These are phyloP conservation scores for Pythium dissotocum DNA, from an alignment of 352 stramenopile genomes.

Conservation along the genomic window DNA sequence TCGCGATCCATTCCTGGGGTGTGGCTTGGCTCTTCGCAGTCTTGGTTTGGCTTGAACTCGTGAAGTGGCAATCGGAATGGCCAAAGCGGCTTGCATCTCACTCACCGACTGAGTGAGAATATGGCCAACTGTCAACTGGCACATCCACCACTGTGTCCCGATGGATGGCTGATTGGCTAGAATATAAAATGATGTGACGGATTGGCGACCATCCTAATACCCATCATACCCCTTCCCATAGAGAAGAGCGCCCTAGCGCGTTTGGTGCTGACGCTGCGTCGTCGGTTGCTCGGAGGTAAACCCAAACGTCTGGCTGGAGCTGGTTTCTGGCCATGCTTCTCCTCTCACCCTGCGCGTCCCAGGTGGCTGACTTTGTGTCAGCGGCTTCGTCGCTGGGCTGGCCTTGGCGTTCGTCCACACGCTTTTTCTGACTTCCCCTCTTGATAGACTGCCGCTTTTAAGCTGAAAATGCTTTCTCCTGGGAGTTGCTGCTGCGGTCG, in stretches of 20 bases:
- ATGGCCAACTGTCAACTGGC: slow-evolving; percentile 5
- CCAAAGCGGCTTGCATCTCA: neutral
- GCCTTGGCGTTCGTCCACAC: neutral
- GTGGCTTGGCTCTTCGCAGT: neutral
- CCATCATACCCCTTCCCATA: neutral
- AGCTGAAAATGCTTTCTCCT: neutral
- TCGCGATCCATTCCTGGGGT: slow-evolving; percentile 20
- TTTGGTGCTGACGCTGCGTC: neutral
- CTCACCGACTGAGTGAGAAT: neutral
- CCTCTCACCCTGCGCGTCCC: neutral
- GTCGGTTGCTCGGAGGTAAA: neutral
- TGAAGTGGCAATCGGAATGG: neutral
- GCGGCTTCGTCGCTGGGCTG: neutral
- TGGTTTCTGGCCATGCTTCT: neutral
- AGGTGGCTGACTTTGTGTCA: neutral
- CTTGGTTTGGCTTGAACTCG: too few species aligned
- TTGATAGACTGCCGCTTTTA: neutral
- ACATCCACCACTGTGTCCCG: neutral
- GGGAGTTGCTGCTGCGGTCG: slow-evolving; percentile 3
- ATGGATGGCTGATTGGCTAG: slow-evolving; percentile 5
- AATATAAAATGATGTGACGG: slow-evolving; percentile 1
- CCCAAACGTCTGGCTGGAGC: neutral
- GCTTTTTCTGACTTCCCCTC: neutral
- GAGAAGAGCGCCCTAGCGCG: neutral
- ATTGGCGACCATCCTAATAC: neutral